Evolutionary conservation across 2,329 filamentous ascomycete species (phyloP), one percentile per base, ranked within the genome.

Genomic region (Periconia digitata): DNA sequence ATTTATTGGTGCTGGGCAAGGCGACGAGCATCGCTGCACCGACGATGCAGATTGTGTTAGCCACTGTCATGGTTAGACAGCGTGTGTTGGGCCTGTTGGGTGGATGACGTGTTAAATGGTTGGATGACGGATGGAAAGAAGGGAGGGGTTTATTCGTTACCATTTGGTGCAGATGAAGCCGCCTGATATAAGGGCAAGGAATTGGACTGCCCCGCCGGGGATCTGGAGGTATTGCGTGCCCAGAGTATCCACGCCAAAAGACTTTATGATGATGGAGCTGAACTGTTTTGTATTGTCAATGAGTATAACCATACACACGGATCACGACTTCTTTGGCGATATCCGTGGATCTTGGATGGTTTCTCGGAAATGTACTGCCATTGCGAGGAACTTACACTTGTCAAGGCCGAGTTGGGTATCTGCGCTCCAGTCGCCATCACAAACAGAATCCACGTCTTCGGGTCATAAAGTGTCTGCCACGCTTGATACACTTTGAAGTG

Each of bases 221-320:
- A 85, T 85, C 52, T 84, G 80, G 8, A 85, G 76, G 49, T 82
- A 82, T 50, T 82, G 79, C 83, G 94, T 42, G 94, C 94, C 2
- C 88, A 97, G 72, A 81, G 91, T 39, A 85, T 97, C 74, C 95
- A 97, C 59, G 89, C 89, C 17, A 89, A 97, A 73, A 88, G 74
- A 75, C n/a, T 67, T 66, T 44, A 80, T 72, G 44, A 79, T 76
- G 16, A 79, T 69, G 10, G 74, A 76, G 1, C 71, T 74, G 53
- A 79, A 79, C 63, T 74, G 45, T 16, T 16, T 18, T 2, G 6
- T 6, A 10, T 39, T 18, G 22, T 16, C 16, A 4, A 6, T 13
- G 8, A 15, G 13, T 15, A 36, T 36, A n/a, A n/a, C n/a, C n/a
- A n/a, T n/a, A n/a, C n/a, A n/a, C n/a, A n/a, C n/a, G n/a, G n/a